These are phyloP conservation scores for Crithidia bombi DNA, from an alignment of 208 protist species.

Conservation along the genomic window DNA sequence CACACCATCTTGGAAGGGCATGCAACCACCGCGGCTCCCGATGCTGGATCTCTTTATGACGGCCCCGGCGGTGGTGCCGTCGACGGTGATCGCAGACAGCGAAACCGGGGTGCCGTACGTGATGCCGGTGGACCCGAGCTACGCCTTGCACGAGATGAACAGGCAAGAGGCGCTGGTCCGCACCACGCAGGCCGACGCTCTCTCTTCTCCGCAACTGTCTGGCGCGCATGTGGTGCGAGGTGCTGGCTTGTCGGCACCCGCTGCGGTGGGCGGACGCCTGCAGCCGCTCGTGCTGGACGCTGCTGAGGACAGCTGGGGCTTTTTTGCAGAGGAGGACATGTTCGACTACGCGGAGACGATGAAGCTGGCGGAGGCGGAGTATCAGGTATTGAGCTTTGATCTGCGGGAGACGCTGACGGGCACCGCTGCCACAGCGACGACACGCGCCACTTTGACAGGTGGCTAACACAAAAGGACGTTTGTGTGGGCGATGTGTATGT, in stretches of 20 bases:
- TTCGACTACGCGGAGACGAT: constrained; percentile 16
- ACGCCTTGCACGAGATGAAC: constrained; percentile 21
- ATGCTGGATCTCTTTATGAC: constrained; percentile 37
- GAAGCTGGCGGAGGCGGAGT: constrained; percentile 16
- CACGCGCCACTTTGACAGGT: constrained; percentile 14
- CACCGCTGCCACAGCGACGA: not conserved
- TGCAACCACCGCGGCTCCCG: constrained; percentile 26
- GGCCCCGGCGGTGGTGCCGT: constrained; percentile 27
- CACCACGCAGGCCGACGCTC: not conserved
- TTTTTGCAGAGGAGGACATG: constrained; percentile 18
- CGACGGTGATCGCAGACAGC: constrained; percentile 20
- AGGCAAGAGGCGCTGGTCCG: constrained; percentile 18
- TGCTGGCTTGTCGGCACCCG: not conserved
- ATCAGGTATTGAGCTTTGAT: constrained; percentile 15
- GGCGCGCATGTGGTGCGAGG: constrained; percentile 2
- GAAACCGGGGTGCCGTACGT: constrained; percentile 26
- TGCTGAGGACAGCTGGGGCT: constrained; percentile 20
- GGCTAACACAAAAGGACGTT: constrained; percentile 1
- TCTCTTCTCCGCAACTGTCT: constrained; percentile 27
- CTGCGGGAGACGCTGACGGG: constrained; percentile 6
- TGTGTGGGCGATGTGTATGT: too few species aligned
- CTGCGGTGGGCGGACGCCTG: not conserved
- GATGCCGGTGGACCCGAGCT: constrained; percentile 31
- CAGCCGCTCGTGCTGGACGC: constrained; percentile 20
- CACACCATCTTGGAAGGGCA: constrained; percentile 16